Base-by-base conservation (phyloP, 2,329 filamentous ascomycete species). In the Cephalotrichum gorgonifer region DNA sequence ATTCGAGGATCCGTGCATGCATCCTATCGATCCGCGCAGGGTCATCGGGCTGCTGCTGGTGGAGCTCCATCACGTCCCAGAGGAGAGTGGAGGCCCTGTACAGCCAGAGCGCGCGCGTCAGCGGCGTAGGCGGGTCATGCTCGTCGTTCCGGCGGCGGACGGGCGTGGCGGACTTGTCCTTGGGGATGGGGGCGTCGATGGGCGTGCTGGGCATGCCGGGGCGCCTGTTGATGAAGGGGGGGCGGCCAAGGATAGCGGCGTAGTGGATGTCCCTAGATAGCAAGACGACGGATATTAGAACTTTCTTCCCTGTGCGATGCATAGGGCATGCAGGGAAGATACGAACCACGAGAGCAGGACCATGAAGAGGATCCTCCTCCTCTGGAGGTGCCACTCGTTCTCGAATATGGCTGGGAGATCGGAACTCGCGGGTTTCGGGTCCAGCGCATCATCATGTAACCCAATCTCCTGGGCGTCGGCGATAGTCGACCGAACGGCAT, bases 391-490 rank as follows among this genome's bases (percentile, higher is more conserved):
- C 79, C 79, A 83, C 54, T 79, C 68, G 51, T 75, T 78, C 51
- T 77, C 72, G 15, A 80, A 61, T 2, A 73, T 62, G 28, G 71
- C 69, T 51, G 76, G 75, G 5, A 70, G 60, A 35, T 68, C 70
- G 35, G 69, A 62, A 31, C 70, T 62, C 14, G 60, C 63, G 3
- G 74, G 72, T 44, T 70, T 70, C 0, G 75, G 75, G 53, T 79
- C 75, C 26, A 73, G 61, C 31, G 64, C 68, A 53, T 77, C 72
- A 12, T 73, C 69, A 54, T 83, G 74, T 55, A 83, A 64, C 12
- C 78, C 79, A 38, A 83, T 71, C 54, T 82, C 79, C 57, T 83
- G 79, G 0, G 77, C 79, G 57, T 83, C 78, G 38, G 76, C 67
- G 49, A 83, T 80, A 1, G 75, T 73, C 22, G 71, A 68, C 1